Conservation (phyloP, 2,329 filamentous ascomycete species). For the Aspergillus spinulosporus region DNA sequence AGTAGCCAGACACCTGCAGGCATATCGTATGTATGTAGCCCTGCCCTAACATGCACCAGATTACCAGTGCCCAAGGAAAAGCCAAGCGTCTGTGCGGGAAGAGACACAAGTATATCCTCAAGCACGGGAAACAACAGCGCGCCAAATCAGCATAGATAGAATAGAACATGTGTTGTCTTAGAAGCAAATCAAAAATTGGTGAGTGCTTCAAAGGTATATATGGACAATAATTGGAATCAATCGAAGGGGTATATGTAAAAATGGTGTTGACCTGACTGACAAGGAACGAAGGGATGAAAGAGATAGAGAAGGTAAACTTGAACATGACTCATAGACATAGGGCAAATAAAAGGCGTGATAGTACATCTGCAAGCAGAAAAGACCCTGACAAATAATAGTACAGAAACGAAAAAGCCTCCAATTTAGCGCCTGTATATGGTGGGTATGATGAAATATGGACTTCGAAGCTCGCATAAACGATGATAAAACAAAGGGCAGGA, state of each 20-base stretch:
- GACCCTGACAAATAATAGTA: background rate
- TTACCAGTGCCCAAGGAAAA: too few relatives aligned
- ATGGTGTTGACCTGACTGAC: background rate
- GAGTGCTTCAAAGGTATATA: background rate
- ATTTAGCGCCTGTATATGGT: slow-evolving; percentile 2
- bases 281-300: background rate
- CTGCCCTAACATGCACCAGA: too few relatives aligned
- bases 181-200: background rate
- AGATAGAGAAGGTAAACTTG: background rate
- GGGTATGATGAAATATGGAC: background rate
- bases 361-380: background rate
- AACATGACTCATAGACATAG: background rate
- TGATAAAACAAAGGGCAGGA: background rate
- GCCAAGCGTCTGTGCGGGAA: too few relatives aligned
- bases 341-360: background rate
- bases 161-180: background rate
- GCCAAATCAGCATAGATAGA: background rate
- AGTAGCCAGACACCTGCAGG: too few relatives aligned
- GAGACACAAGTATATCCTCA: too few relatives aligned
- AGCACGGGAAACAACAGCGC: too few relatives aligned
- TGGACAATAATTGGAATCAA: background rate
- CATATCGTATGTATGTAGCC: too few relatives aligned
- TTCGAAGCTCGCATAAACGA: background rate
- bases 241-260: background rate
- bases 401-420: background rate